Percentiles rank a stretch among this genome's conserved stretches.
These are phyloP conservation scores for Dichomitus squalens DNA, from an alignment of 1,284 basidiomycete genomes.

Conservation along the genomic window DNA sequence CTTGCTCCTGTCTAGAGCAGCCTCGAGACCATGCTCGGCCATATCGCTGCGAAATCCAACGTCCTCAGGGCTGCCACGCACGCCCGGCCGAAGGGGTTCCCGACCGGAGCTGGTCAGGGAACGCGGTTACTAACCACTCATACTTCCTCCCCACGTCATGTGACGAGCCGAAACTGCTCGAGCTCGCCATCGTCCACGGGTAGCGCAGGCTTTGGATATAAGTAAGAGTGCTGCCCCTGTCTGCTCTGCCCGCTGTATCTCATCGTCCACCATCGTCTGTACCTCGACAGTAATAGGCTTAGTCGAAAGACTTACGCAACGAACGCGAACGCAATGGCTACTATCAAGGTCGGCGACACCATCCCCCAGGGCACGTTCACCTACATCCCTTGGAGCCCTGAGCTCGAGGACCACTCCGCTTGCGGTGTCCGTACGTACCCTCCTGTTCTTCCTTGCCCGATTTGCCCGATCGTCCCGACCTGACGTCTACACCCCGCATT, in stretches of 20 bases:
- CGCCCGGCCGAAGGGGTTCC: not conserved
- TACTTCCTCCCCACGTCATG: conserved; percentile 12
- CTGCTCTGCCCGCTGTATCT: not conserved
- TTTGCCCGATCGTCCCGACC: conserved; percentile 10
- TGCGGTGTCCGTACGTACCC: conserved; percentile 64
- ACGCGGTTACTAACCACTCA: conserved; percentile 21
- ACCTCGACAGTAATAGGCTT: no score
- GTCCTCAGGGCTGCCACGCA: not conserved
- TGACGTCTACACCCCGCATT: not conserved
- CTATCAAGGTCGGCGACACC: conserved; percentile 62
- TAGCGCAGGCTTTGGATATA: conserved; percentile 4
- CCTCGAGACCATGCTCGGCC: conserved; percentile 9
- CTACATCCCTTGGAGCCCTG: conserved; percentile 66
- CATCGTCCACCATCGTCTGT: not conserved
- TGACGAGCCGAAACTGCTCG: conserved; percentile 3
- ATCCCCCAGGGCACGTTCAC: conserved; percentile 65
- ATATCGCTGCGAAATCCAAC: conserved; percentile 1
- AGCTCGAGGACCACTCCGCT: conserved; percentile 64
- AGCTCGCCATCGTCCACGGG: not conserved
- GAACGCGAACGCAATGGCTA: conserved; percentile 8
- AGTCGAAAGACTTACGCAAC: conserved; percentile 13
- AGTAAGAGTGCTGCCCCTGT: conserved; percentile 8
- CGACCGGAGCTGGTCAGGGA: conserved; percentile 1
- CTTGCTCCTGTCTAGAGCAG: conserved; percentile 1
- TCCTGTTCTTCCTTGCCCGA: not conserved